phyloP scores from a whole-genome alignment of 2,329 filamentous ascomycete genomes.

The Dendryphion nanum region DNA sequence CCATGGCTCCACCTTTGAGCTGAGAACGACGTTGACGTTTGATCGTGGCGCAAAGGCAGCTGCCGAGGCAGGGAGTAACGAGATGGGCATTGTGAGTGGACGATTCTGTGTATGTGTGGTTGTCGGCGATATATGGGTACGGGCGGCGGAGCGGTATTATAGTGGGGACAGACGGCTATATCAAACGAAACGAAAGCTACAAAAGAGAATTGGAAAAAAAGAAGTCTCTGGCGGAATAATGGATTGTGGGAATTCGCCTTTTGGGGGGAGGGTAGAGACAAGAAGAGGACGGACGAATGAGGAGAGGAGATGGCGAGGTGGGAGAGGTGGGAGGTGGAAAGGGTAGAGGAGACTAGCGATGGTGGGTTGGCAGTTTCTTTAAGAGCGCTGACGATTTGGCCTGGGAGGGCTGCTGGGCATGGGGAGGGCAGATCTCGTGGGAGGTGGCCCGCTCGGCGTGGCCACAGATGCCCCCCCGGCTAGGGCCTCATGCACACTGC shows the following conservation, averaged over 20 bases:
- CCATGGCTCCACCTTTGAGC: conserved; percentile 92
- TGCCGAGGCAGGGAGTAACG: conserved; percentile 91
- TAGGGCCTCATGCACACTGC: conserved; percentile 40
- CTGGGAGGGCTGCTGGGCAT: too few species aligned
- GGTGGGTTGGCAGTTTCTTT: conserved; percentile 37
- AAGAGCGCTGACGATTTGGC: conserved; percentile 35
- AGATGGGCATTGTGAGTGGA: conserved; percentile 69
- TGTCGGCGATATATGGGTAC: neutral
- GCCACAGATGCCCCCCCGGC: conserved; percentile 33
- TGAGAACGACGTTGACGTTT: conserved; percentile 91
- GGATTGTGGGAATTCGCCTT: conserved; percentile 37
- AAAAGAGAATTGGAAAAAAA: conserved; percentile 22
- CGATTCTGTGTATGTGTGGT: neutral
- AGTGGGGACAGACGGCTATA: conserved; percentile 34
- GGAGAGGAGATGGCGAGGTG: conserved; percentile 43
- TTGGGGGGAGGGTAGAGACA: conserved; percentile 33
- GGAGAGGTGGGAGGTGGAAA: conserved; percentile 43
- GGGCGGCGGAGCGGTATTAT: conserved; percentile 15
- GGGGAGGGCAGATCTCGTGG: conserved; percentile 21
- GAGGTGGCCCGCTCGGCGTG: conserved; percentile 26
- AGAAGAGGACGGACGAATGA: conserved; percentile 41
- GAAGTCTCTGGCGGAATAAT: conserved; percentile 37
- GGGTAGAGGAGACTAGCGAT: conserved; percentile 37
- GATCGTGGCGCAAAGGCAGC: conserved; percentile 93
- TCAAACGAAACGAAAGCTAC: conserved; percentile 34